Evolutionary conservation across 305 asterid species (phyloP).

Genomic region (Rubia peregrina): DNA sequence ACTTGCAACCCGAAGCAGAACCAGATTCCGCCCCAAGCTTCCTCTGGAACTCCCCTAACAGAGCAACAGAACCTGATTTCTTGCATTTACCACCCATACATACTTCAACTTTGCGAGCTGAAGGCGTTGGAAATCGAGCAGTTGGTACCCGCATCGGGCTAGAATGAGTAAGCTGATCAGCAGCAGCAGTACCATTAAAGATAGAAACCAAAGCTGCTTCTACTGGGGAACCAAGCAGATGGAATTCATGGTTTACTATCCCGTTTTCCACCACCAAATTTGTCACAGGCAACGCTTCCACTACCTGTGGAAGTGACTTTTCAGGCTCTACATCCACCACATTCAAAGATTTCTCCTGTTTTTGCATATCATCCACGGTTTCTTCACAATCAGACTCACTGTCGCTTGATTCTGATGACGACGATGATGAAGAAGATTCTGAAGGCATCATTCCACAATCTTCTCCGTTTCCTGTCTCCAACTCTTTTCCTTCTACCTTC

Average conservation of each 20-base stretch:
- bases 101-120: conserved; percentile 55
- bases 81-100: conserved; percentile 96
- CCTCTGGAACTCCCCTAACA: conserved; percentile 53
- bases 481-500: conserved; percentile 39
- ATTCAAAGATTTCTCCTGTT: background rate
- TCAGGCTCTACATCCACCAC: conserved; percentile 22
- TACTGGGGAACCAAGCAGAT: background rate
- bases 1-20: conserved; percentile 74
- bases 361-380: conserved; percentile 28
- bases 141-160: background rate
- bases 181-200: background rate
- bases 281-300: no score
- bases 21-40: conserved; percentile 46
- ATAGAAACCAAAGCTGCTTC: background rate
- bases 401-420: conserved; percentile 54
- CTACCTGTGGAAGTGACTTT: background rate
- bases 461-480: conserved; percentile 31
- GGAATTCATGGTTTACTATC: background rate
- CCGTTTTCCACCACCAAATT: background rate
- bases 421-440: conserved; percentile 47
- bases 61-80: conserved; percentile 49
- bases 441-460: conserved; percentile 46
- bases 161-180: background rate
- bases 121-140: background rate
- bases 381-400: conserved; percentile 55